A percentile compares a stretch with the other conserved stretches of the same genome.
phyloP scores from a whole-genome alignment of 1,284 basidiomycete species.

The Farysia itapuensis region DNA sequence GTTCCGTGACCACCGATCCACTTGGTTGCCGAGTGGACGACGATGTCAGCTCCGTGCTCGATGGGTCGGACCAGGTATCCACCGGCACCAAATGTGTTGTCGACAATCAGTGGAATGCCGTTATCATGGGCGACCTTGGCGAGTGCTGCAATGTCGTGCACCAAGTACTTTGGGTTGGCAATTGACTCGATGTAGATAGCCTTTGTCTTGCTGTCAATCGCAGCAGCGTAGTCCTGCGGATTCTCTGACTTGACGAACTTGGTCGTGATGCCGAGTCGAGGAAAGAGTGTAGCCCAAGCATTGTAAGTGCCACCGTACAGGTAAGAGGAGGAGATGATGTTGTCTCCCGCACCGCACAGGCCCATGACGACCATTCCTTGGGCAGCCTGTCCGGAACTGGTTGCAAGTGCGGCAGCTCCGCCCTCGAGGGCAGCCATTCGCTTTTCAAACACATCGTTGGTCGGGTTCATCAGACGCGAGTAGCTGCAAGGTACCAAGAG shows the following conservation, averaged over 20 bases:
- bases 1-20: slow-evolving; percentile 91
- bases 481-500: slow-evolving; percentile 16
- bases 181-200: slow-evolving; percentile 78
- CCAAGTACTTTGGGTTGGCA: slow-evolving; percentile 77
- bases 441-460: slow-evolving; percentile 80
- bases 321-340: slow-evolving; percentile 70
- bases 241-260: slow-evolving; percentile 73
- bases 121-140: slow-evolving; percentile 77
- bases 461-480: slow-evolving; percentile 76
- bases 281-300: slow-evolving; percentile 74
- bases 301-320: slow-evolving; percentile 71
- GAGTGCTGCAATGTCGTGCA: slow-evolving; percentile 72
- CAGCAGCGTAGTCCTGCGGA: slow-evolving; percentile 71
- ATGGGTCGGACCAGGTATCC: slow-evolving; percentile 75
- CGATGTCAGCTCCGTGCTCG: slow-evolving; percentile 78
- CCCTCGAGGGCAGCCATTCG: slow-evolving; percentile 81
- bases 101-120: slow-evolving; percentile 77
- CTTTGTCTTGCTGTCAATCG: slow-evolving; percentile 60
- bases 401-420: slow-evolving; percentile 76
- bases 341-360: slow-evolving; percentile 73
- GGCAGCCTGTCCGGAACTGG: slow-evolving; percentile 77
- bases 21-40: slow-evolving; percentile 85
- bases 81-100: slow-evolving; percentile 87
- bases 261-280: slow-evolving; percentile 75
- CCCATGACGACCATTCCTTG: slow-evolving; percentile 73